Conservation (phyloP, 345 rosid genomes). For the Pelargonium nanum region DNA sequence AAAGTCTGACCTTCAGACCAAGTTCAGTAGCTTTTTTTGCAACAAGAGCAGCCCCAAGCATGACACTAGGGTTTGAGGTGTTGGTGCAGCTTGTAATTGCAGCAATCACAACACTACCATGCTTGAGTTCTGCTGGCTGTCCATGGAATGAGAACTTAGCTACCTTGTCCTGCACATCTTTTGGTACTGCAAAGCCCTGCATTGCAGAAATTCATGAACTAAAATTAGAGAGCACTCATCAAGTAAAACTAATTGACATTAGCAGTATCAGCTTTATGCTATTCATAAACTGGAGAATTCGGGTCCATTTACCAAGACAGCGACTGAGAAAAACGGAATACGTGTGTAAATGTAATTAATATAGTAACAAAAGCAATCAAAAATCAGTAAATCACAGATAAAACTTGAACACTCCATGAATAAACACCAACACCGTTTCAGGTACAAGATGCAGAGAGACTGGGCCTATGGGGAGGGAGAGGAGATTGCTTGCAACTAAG, state of each 20-base stretch:
- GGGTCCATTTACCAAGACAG: too few species aligned
- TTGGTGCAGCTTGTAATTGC: conserved; percentile 80
- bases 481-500: too few species aligned
- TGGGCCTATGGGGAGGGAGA: too few species aligned
- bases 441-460: too few species aligned
- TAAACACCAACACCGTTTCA: too few species aligned
- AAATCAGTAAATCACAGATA: too few species aligned
- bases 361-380: too few species aligned
- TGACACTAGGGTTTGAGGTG: conserved; percentile 80
- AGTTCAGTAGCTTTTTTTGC: conserved; percentile 69
- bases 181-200: conserved; percentile 72
- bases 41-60: conserved; percentile 74
- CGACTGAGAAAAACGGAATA: too few species aligned
- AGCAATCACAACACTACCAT: conserved; percentile 72
- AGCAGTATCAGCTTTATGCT: neutral
- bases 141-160: conserved; percentile 50
- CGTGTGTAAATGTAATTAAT: too few species aligned
- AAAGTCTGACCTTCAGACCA: conserved; percentile 48
- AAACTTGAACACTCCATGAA: too few species aligned
- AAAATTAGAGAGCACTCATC: neutral
- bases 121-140: conserved; percentile 56
- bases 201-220: conserved; percentile 1
- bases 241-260: neutral
- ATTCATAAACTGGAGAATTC: too few species aligned
- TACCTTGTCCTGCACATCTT: conserved; percentile 44